phyloP scores from a whole-genome alignment of 2,329 filamentous ascomycete species.

The Pyricularia grisea region DNA sequence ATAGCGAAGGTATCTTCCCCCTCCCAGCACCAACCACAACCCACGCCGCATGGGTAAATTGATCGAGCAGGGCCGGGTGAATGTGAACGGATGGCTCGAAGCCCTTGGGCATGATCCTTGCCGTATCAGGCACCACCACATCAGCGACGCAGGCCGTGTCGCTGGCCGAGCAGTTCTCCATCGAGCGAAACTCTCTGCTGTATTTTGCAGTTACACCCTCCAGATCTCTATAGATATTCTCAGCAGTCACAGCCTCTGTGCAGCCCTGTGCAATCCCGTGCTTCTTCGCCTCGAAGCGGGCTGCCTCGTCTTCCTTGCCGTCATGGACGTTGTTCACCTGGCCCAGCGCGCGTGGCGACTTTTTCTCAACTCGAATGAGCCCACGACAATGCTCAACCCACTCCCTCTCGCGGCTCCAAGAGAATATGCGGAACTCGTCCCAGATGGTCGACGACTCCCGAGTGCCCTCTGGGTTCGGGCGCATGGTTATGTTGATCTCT shows the following conservation, averaged over 20 bases:
- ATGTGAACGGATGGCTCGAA: constrained; percentile 33
- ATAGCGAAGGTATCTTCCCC: constrained; percentile 20
- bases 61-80: constrained; percentile 36
- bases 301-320: background rate
- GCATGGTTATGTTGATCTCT: constrained; percentile 17
- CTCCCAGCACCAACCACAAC: constrained; percentile 12
- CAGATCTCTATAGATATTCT: constrained; percentile 10
- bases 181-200: constrained; percentile 10
- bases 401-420: constrained; percentile 16
- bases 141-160: constrained; percentile 19
- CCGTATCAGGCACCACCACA: constrained; percentile 32
- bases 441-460: constrained; percentile 13
- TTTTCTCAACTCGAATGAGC: constrained; percentile 10
- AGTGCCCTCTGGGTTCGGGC: constrained; percentile 9
- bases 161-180: constrained; percentile 11
- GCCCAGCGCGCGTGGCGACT: background rate
- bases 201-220: constrained; percentile 7
- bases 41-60: constrained; percentile 9
- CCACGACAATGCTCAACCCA: constrained; percentile 21
- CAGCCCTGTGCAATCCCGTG: background rate
- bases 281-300: background rate
- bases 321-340: constrained; percentile 7
- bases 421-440: constrained; percentile 21
- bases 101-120: constrained; percentile 31
- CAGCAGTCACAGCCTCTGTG: background rate